phyloP scores from a whole-genome alignment of 192 early-diverging fungal genomes.

The Physocladia obscura region DNA sequence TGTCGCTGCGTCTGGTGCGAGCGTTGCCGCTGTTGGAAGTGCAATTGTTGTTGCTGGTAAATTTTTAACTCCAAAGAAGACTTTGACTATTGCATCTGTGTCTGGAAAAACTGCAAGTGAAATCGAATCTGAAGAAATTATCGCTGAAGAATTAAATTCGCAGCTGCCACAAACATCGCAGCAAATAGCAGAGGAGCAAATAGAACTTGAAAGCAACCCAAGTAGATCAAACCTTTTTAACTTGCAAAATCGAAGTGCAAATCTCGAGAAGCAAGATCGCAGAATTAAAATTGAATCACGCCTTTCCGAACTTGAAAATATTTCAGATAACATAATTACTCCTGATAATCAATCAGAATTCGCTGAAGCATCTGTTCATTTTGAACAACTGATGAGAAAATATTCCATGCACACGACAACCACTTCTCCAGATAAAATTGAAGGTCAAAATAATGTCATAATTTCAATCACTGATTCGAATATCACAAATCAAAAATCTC shows the following conservation, averaged over 20 bases:
- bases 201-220: background rate
- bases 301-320: background rate
- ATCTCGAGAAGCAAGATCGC: background rate
- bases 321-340: background rate
- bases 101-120: background rate
- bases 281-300: background rate
- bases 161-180: background rate
- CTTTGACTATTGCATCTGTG: background rate
- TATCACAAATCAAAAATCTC: too few species aligned
- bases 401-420: background rate
- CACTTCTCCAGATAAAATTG: background rate
- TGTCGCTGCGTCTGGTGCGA: constrained; percentile 1
- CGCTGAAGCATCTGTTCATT: constrained; percentile 3
- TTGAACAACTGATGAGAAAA: background rate
- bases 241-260: too few species aligned
- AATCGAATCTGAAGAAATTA: background rate
- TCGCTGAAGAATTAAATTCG: background rate
- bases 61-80: background rate
- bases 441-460: too few species aligned
- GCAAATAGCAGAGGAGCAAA: background rate
- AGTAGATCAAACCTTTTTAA: too few species aligned
- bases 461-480: background rate
- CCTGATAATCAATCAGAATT: background rate
- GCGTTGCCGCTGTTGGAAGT: background rate
- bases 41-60: background rate